These are phyloP conservation scores for Metschnikowia reukaufii DNA, from an alignment of 805 yeast genomes.

Conservation along the genomic window DNA sequence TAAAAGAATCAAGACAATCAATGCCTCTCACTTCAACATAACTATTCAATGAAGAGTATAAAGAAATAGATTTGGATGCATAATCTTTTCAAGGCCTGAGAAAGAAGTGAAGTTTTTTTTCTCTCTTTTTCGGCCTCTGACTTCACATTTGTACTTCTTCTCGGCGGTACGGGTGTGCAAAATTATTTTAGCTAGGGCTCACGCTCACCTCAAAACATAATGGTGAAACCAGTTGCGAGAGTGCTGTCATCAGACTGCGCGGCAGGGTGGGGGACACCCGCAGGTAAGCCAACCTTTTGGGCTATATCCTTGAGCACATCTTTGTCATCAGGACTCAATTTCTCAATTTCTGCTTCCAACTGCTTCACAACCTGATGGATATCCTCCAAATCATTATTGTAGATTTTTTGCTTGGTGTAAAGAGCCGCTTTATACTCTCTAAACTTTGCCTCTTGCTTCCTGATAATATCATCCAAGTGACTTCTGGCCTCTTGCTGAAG, in stretches of 20 bases:
- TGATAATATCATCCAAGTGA: conserved; percentile 34
- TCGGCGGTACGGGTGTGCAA: conserved; percentile 16
- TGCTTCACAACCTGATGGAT: conserved; percentile 36
- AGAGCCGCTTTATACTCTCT: conserved; percentile 62
- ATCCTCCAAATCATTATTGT: conserved; percentile 54
- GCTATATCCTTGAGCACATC: conserved; percentile 16
- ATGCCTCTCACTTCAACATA: background rate
- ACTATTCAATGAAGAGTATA: background rate
- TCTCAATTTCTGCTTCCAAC: conserved; percentile 31
- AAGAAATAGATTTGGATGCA: background rate
- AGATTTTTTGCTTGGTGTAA: conserved; percentile 52
- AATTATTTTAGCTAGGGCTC: conserved; percentile 7
- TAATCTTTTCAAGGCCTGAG: background rate
- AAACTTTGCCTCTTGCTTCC: conserved; percentile 54
- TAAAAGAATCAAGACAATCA: background rate
- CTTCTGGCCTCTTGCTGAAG: conserved; percentile 24
- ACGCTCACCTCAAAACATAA: conserved; percentile 12
- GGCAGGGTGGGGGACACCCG: conserved; percentile 7
- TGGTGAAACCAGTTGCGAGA: conserved; percentile 17
- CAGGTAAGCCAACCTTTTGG: conserved; percentile 13
- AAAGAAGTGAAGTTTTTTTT: background rate
- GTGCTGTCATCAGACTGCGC: conserved; percentile 16
- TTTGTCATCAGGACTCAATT: conserved; percentile 16
- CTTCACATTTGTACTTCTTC: conserved; percentile 5
- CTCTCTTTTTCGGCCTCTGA: conserved; percentile 4